Conservation (phyloP, 2,329 filamentous ascomycete genomes). For the Neofusicoccum cordaticola region DNA sequence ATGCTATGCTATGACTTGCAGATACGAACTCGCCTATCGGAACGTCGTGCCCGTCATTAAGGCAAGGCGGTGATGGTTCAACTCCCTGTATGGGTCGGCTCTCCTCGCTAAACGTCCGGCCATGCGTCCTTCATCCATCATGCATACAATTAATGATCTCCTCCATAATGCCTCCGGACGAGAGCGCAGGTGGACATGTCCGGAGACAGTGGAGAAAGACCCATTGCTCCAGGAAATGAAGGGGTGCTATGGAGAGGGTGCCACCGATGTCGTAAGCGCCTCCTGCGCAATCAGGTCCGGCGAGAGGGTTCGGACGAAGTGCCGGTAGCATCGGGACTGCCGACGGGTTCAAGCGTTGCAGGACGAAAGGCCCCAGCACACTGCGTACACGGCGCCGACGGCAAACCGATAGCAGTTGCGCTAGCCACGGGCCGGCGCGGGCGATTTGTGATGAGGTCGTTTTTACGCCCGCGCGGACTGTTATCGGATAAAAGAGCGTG, state of each 20-base stretch:
- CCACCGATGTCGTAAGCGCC: neutral
- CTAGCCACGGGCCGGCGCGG: slow-evolving; percentile 1
- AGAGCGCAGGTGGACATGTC: neutral
- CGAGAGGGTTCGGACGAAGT: neutral
- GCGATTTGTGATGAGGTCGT: neutral
- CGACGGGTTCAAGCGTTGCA: neutral
- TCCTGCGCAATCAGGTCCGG: no score
- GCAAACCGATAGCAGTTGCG: neutral
- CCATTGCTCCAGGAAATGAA: neutral
- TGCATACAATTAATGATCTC: neutral
- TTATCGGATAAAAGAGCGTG: neutral
- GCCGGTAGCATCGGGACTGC: neutral
- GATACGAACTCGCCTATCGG: neutral
- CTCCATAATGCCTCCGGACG: neutral
- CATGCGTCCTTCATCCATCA: neutral
- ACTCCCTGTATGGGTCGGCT: neutral
- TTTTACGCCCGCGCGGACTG: neutral
- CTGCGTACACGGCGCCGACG: neutral
- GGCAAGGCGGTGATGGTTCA: neutral
- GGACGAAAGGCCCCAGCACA: no score
- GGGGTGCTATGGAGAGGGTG: neutral
- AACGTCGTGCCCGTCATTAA: neutral
- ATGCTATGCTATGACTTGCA: neutral
- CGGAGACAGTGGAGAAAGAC: neutral
- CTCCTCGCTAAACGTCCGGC: neutral